Evolutionary conservation across 768 basidiomycete genomes (phyloP).

Genomic region (Suillus discolor): DNA sequence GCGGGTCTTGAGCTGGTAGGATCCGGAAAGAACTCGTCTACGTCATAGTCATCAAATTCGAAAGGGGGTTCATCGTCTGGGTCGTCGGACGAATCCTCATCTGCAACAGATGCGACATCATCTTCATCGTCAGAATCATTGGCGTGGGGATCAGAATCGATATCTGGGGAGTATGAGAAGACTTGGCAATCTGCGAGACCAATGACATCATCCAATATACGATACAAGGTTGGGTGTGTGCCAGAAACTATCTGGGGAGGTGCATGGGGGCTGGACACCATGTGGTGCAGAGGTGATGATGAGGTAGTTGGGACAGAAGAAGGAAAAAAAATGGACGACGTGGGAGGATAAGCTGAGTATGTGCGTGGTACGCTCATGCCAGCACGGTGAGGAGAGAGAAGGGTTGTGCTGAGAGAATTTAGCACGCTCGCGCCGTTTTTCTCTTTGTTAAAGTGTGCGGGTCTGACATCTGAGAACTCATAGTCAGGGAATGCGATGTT

Average conservation of each 20-base stretch:
- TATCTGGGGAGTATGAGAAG: slow-evolving; percentile 91
- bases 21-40: slow-evolving; percentile 47
- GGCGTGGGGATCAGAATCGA: slow-evolving; percentile 93
- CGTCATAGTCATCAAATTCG: slow-evolving; percentile 81
- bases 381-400: slow-evolving; percentile 71
- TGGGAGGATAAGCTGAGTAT: slow-evolving; percentile 85
- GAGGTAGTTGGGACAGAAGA: slow-evolving; percentile 68
- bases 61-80: slow-evolving; percentile 78
- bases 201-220: slow-evolving; percentile 87
- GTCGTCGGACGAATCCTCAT: slow-evolving; percentile 70
- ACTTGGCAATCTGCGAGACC: slow-evolving; percentile 92
- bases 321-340: slow-evolving; percentile 72
- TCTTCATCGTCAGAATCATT: slow-evolving; percentile 80
- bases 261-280: slow-evolving; percentile 62
- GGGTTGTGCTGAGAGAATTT: slow-evolving; percentile 81
- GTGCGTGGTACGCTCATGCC: slow-evolving; percentile 73
- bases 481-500: slow-evolving; percentile 98
- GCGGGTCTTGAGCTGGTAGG: slow-evolving; percentile 16
- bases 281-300: slow-evolving; percentile 63
- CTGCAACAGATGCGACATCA: slow-evolving; percentile 63
- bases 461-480: slow-evolving; percentile 92
- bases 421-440: slow-evolving; percentile 75
- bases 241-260: slow-evolving; percentile 76
- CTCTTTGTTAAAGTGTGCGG: slow-evolving; percentile 88
- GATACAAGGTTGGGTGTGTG: slow-evolving; percentile 88